A percentile compares a stretch with the other conserved stretches of the same genome.
Conservation (phyloP, 257 asterid genomes). For the Marsdenia floribunda region DNA sequence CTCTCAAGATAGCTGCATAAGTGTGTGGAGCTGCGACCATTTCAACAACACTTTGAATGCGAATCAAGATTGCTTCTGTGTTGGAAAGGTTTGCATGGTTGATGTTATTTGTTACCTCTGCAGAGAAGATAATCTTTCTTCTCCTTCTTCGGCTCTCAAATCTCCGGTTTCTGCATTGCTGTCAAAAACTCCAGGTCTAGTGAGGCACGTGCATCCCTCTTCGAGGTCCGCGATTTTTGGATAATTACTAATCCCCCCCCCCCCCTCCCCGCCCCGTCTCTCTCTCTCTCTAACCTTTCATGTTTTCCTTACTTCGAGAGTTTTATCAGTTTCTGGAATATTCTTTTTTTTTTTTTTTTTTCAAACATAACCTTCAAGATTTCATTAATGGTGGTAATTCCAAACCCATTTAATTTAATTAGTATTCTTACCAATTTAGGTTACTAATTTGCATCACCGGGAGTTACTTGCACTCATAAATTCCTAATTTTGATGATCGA, state of each 20-base stretch:
- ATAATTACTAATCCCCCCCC: background rate
- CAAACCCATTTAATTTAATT: background rate
- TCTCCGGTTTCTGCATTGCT: conserved; percentile 60
- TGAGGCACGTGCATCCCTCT: conserved; percentile 61
- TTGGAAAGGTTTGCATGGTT: conserved; percentile 80
- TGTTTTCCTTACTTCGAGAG: conserved; percentile 5
- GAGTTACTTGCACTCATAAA: background rate
- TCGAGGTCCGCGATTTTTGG: conserved; percentile 41
- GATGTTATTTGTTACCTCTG: conserved; percentile 68
- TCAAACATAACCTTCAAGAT: background rate
- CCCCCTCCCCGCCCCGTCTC: too few relatives aligned
- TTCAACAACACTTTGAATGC: conserved; percentile 10
- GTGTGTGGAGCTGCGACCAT: conserved; percentile 82
- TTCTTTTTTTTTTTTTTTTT: background rate
- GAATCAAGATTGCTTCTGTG: conserved; percentile 39
- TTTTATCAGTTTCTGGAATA: conserved; percentile 10
- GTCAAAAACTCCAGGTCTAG: conserved; percentile 32
- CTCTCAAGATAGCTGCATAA: conserved; percentile 39
- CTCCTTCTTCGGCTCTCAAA: conserved; percentile 54
- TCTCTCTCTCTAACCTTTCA: conserved; percentile 1
- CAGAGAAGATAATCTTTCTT: conserved; percentile 39
- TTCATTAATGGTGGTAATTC: conserved; percentile 3
- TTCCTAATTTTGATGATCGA: background rate
- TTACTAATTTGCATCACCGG: background rate
- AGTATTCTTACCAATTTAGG: background rate